Evolutionary conservation across 371 early-diverging fungal genomes (phyloP).

Genomic region (Mortierella sp.): DNA sequence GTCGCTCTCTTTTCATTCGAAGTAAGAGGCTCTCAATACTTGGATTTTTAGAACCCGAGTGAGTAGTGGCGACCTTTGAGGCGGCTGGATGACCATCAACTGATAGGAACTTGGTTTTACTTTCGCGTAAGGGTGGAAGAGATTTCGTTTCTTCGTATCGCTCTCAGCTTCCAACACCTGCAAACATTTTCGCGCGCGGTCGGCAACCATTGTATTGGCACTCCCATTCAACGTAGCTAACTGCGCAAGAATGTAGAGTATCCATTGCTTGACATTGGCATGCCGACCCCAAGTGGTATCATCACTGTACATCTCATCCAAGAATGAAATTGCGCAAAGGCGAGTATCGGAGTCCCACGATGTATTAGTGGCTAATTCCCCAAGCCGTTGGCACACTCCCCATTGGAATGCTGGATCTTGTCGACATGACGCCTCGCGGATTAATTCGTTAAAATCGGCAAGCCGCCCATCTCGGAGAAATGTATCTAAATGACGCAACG

Average conservation of each 20-base stretch:
- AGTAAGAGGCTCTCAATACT: too few species aligned
- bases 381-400: too few species aligned
- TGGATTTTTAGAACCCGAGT: too few species aligned
- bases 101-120: background rate
- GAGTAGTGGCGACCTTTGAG: background rate
- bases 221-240: too few species aligned
- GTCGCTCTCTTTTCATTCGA: background rate
- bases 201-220: background rate
- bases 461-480: slow-evolving; percentile 10
- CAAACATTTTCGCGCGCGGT: background rate
- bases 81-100: background rate
- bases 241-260: too few species aligned
- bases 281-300: slow-evolving; percentile 11
- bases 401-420: slow-evolving; percentile 10
- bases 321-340: slow-evolving; percentile 2
- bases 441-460: background rate
- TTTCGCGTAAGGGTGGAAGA: background rate
- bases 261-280: slow-evolving; percentile 1
- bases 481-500: slow-evolving; percentile 2
- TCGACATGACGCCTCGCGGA: too few species aligned
- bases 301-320: slow-evolving; percentile 12
- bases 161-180: background rate
- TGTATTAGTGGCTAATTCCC: slow-evolving; percentile 10
- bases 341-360: slow-evolving; percentile 11
- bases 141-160: background rate